A percentile compares a stretch with the other conserved stretches of the same genome.
phyloP scores from a whole-genome alignment of 495 filamentous ascomycete species.

The Penicillium angulare region DNA sequence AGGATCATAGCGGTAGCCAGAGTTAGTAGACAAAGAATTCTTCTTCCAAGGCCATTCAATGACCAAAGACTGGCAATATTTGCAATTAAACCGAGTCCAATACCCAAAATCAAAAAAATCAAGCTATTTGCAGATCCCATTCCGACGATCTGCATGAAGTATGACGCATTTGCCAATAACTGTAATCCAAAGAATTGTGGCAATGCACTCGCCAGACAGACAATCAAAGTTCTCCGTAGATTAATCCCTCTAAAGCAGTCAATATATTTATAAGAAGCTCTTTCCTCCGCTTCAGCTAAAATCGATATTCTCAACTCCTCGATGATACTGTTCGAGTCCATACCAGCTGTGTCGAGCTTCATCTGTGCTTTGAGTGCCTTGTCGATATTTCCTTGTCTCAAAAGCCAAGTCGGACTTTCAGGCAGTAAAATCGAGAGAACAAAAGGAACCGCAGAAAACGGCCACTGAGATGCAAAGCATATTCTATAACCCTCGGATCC shows the following conservation, averaged over 20 bases:
- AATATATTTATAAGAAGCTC: slow-evolving; percentile 23
- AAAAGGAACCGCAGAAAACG: slow-evolving; percentile 26
- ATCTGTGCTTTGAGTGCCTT: slow-evolving; percentile 16
- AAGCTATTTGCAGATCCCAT: slow-evolving; percentile 30
- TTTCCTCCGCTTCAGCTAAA: slow-evolving; percentile 21
- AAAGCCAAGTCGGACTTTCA: slow-evolving; percentile 23
- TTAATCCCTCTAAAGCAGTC: slow-evolving; percentile 48
- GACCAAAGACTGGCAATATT: slow-evolving; percentile 31
- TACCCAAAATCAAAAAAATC: slow-evolving; percentile 30
- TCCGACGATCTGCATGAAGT: slow-evolving; percentile 35
- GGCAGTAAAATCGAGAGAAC: slow-evolving; percentile 14
- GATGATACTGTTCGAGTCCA: slow-evolving; percentile 15
- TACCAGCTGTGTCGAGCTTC: slow-evolving; percentile 11
- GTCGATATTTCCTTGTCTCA: slow-evolving; percentile 7
- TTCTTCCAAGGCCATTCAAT: slow-evolving; percentile 26
- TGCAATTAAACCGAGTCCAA: slow-evolving; percentile 29
- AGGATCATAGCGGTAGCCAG: slow-evolving; percentile 17
- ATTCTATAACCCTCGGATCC: slow-evolving; percentile 22
- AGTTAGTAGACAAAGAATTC: slow-evolving; percentile 19
- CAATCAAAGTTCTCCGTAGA: slow-evolving; percentile 45
- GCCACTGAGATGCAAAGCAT: slow-evolving; percentile 35
- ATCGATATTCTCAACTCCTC: slow-evolving; percentile 23
- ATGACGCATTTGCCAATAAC: slow-evolving; percentile 30
- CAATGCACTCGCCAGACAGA: slow-evolving; percentile 34
- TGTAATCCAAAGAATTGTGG: slow-evolving; percentile 34